A percentile compares a stretch with the other conserved stretches of the same genome.
Evolutionary conservation across 306 rosid species (phyloP).

Genomic region (Vachellia collinsii): DNA sequence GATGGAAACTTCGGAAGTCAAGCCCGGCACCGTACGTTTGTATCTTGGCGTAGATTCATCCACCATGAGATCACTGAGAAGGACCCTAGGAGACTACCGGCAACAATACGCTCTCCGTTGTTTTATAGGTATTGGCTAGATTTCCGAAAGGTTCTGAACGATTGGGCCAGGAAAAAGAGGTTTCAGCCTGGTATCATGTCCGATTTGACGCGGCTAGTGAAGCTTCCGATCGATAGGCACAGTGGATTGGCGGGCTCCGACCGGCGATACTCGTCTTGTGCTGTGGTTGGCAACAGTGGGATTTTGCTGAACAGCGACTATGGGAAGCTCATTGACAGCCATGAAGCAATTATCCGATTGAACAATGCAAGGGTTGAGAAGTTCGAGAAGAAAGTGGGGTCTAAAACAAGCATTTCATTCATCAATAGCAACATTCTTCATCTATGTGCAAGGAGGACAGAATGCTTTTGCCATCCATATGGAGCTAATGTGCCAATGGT

Average conservation of each 20-base stretch:
- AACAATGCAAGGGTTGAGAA: conserved; percentile 76
- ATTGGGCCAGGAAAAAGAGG: conserved; percentile 72
- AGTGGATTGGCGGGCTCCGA: conserved; percentile 39
- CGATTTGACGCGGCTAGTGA: conserved; percentile 58
- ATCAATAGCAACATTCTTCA: conserved; percentile 91
- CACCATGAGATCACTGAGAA: conserved; percentile 51
- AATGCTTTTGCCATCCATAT: conserved; percentile 92
- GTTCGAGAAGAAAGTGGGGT: conserved; percentile 71
- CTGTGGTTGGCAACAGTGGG: conserved; percentile 95
- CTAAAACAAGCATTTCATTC: conserved; percentile 80
- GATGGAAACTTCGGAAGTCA: conserved; percentile 77
- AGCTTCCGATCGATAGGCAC: conserved; percentile 54
- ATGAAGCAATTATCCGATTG: conserved; percentile 73
- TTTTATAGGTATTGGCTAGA: conserved; percentile 85
- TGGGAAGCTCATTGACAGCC: conserved; percentile 76
- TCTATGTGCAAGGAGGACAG: conserved; percentile 79
- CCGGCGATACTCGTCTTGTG: conserved; percentile 66
- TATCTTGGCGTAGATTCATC: conserved; percentile 71
- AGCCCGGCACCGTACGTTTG: conserved; percentile 68
- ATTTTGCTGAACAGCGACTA: conserved; percentile 67
- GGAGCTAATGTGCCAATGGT: conserved; percentile 70
- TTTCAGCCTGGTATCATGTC: conserved; percentile 66
- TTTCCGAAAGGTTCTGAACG: conserved; percentile 64
- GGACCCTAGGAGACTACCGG: conserved; percentile 50
- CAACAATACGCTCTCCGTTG: conserved; percentile 63